phyloP scores from a whole-genome alignment of 257 asterid genomes.

The Solanum chmielewskii region DNA sequence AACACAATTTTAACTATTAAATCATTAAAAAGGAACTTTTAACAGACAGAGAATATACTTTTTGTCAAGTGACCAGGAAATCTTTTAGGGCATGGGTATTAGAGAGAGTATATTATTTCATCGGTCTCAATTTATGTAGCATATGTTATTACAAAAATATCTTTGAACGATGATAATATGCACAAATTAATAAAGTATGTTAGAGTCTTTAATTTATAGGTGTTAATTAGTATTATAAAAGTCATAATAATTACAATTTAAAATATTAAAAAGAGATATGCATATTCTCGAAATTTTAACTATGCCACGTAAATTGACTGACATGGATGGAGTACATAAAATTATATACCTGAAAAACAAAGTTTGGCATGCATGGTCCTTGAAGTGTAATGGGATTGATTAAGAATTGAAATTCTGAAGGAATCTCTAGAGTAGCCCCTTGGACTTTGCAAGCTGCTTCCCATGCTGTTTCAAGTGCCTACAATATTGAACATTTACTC shows the following conservation, averaged over 20 bases:
- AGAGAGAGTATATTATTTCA: background rate
- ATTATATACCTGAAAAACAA: conserved; percentile 42
- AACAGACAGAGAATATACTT: background rate
- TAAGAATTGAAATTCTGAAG: conserved; percentile 35
- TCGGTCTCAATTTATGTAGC: no score
- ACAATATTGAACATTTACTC: background rate
- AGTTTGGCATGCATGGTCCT: conserved; percentile 73
- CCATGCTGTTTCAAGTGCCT: conserved; percentile 78
- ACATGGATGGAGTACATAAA: background rate
- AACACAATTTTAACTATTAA: background rate
- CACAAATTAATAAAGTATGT: background rate
- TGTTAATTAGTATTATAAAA: background rate
- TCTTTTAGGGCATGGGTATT: background rate
- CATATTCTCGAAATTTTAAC: background rate
- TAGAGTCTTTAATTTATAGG: no score
- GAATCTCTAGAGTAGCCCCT: conserved; percentile 45
- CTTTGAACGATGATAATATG: no score
- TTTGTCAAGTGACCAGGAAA: background rate
- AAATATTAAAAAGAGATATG: background rate
- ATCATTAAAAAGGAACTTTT: background rate
- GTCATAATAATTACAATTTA: background rate
- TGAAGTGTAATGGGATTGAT: conserved; percentile 61
- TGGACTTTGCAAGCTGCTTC: conserved; percentile 44
- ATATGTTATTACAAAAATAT: no score
- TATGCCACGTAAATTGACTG: background rate